Base-by-base conservation (phyloP, 192 early-diverging fungal species). In the Coemansia sp. region DNA sequence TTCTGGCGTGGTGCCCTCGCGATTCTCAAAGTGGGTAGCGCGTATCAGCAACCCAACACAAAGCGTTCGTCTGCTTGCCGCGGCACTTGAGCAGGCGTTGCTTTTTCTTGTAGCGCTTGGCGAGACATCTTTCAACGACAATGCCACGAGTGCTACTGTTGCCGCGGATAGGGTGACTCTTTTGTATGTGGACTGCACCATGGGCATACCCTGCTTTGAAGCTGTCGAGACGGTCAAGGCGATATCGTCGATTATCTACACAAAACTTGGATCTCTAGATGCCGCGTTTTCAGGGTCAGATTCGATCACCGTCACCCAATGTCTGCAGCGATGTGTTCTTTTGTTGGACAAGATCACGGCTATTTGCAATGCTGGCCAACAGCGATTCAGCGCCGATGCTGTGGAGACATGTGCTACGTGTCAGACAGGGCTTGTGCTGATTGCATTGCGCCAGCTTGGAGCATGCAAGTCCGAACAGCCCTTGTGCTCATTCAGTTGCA, bases 21-120 rank as follows among this genome's bases (percentile, higher is more conserved):
- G 79, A 47, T 83, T 74, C 61, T 68, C 71, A 23, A 83, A 83
- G 47, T 83, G 80, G 80, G 80, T 72, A 37, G 80, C 80, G 11
- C 75, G 80, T 37, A 71, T 83, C 43, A 67, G 75, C 71, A 61
- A 67, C 53, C 43, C 65, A 2, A 58, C 39, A 8, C 71, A 83
- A 48, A 71, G 71, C 61, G 48, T 71, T 45, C 72, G 68, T 10
- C 58, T 83, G 6, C 66, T 83, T 2, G 50, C 63, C n/a, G 63
- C 56, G 26, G 80, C 75, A n/a, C 72, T 77, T 42, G 66, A 66
- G 16, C 67, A 83, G 42, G 69, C 75, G 18, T 39, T 76, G 9
- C 53, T 23, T 32, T 48, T 38, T 13, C 15, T 38, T 6, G 18
- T 53, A 2, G 11, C 6, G 13, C 32, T 45, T 13, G 32, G 49